These are phyloP conservation scores for Magnaporthiopsis poae DNA, from an alignment of 2,329 filamentous ascomycete species.

Conservation along the genomic window DNA sequence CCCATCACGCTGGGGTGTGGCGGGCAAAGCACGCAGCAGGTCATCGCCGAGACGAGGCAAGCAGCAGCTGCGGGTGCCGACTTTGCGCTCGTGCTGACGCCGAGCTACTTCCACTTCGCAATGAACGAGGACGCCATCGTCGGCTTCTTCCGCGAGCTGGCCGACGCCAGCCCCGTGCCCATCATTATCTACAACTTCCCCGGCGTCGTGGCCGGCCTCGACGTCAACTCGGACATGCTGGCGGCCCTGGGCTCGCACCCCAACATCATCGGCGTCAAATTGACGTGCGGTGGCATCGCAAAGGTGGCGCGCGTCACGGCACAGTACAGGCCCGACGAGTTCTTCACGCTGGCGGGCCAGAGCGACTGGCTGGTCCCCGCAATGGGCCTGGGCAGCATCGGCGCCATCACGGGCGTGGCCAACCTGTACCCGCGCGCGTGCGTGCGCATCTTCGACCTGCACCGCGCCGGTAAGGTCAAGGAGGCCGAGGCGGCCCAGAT, in stretches of 20 bases:
- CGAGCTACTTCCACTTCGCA: conserved; percentile 60
- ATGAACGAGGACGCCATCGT: conserved; percentile 51
- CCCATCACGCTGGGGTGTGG: conserved; percentile 59
- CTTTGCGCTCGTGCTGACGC: conserved; percentile 57
- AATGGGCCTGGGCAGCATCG: conserved; percentile 44
- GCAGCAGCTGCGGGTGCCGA: conserved; percentile 55
- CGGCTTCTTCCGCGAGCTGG: conserved; percentile 54
- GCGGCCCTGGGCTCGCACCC: conserved; percentile 42
- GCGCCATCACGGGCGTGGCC: conserved; percentile 50
- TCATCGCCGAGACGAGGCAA: conserved; percentile 53
- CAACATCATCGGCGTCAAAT: conserved; percentile 61
- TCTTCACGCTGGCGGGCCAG: conserved; percentile 61
- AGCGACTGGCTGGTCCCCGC: conserved; percentile 58
- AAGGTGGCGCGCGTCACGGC: conserved; percentile 52
- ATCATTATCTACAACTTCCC: conserved; percentile 68
- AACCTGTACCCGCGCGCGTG: conserved; percentile 48
- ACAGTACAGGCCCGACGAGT: conserved; percentile 39
- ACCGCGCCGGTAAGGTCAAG: conserved; percentile 32
- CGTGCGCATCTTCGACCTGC: conserved; percentile 39
- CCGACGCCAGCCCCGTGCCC: conserved; percentile 49
- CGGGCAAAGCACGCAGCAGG: conserved; percentile 56
- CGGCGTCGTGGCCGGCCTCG: conserved; percentile 54
- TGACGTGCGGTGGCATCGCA: conserved; percentile 62
- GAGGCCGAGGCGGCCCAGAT: conserved; percentile 41
- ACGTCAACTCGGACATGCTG: conserved; percentile 58